These are phyloP conservation scores for Paralagenidium karlingii DNA, from an alignment of 352 stramenopile genomes.

Conservation along the genomic window DNA sequence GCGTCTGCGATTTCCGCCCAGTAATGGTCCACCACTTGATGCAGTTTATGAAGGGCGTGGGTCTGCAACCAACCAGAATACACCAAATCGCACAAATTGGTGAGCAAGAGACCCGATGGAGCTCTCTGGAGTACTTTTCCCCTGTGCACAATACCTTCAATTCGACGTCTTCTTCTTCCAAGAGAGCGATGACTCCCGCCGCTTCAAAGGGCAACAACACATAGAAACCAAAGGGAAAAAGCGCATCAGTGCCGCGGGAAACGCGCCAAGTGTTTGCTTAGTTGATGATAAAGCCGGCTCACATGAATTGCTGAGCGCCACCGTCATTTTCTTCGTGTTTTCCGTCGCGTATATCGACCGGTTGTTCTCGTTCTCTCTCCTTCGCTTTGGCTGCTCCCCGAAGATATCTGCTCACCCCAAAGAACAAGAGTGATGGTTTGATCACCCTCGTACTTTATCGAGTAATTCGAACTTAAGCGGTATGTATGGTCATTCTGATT, in stretches of 20 bases:
- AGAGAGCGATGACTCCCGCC: slow-evolving; percentile 76
- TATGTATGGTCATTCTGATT: too few species aligned
- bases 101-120: slow-evolving; percentile 1
- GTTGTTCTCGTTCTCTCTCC: too few species aligned
- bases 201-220: slow-evolving; percentile 24
- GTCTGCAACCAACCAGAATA: slow-evolving; percentile 22
- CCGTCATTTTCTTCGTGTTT: slow-evolving; percentile 30
- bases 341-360: too few species aligned
- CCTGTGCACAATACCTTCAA: slow-evolving; percentile 43
- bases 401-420: too few species aligned
- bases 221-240: slow-evolving; percentile 16
- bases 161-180: slow-evolving; percentile 86
- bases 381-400: too few species aligned
- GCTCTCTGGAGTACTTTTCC: neutral
- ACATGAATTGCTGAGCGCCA: slow-evolving; percentile 45
- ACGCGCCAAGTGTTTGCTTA: neutral
- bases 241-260: slow-evolving; percentile 2
- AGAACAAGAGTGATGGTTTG: too few species aligned
- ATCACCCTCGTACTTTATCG: too few species aligned
- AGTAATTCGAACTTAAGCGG: too few species aligned
- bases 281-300: slow-evolving; percentile 9
- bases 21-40: slow-evolving; percentile 87
- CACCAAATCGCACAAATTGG: neutral
- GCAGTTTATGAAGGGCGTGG: slow-evolving; percentile 86
- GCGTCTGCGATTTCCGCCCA: slow-evolving; percentile 91